Evolutionary conservation across 2,329 filamentous ascomycete genomes (phyloP).

Genomic region (Apiospora saccharicola): DNA sequence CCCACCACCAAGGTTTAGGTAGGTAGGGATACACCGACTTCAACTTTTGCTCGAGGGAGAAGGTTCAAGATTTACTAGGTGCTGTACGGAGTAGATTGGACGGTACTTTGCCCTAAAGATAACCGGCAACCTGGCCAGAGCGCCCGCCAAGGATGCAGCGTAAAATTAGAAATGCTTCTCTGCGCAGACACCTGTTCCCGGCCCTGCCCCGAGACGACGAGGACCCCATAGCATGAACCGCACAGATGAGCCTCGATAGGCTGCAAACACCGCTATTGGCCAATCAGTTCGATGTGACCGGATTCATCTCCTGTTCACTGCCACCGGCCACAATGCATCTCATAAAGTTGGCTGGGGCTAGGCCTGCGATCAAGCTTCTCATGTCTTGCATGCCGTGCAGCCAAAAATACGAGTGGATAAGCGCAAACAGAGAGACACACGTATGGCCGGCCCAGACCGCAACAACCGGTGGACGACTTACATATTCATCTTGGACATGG

Average conservation of each 20-base stretch:
- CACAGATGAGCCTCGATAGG: background rate
- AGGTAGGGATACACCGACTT: background rate
- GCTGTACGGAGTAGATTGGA: background rate
- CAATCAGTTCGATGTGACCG: background rate
- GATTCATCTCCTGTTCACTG: slow-evolving; percentile 1
- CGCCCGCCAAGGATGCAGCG: background rate
- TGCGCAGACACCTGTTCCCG: background rate
- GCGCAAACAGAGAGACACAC: background rate
- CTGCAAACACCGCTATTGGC: background rate
- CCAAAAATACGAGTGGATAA: background rate
- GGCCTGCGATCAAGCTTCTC: slow-evolving; percentile 2
- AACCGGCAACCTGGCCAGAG: background rate
- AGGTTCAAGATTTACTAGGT: background rate
- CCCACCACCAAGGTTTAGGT: too few species aligned
- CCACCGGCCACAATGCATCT: background rate
- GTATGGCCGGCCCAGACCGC: background rate
- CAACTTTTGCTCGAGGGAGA: background rate
- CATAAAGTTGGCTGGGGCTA: background rate
- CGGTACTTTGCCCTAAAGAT: slow-evolving; percentile 2
- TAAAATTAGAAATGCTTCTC: slow-evolving; percentile 16
- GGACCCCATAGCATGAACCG: slow-evolving; percentile 11
- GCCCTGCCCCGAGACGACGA: background rate
- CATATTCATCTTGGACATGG: background rate
- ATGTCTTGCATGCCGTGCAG: slow-evolving; percentile 10
- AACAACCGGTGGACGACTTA: background rate